Evolutionary conservation across 1,139 yeast genomes (phyloP), one percentile per base, ranked within the genome.

Genomic region (Chernovozyma aurita): DNA sequence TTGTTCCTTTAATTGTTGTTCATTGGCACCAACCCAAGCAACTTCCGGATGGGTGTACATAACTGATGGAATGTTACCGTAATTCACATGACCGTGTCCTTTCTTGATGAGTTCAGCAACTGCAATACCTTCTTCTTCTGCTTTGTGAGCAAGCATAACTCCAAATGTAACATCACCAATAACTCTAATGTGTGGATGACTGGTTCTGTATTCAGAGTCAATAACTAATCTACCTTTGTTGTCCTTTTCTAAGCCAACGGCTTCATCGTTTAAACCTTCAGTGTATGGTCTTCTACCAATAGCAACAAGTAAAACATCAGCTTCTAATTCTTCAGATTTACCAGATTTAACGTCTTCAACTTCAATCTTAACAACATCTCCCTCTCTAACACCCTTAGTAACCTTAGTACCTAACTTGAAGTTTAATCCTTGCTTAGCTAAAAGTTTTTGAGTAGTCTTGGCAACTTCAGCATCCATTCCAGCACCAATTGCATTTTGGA

Each of bases 11-110:
- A 90, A 78, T 69, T 92, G 94, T 71, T 94, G 85, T 72, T 94
- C 99, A 54, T 80, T 85, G 66, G 85, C 86, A 53, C 99, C 99
- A 48, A 86, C 96, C 97, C 97, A 92, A 36, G 97, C 97, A 48
- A 92, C 95, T 73, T 92, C 98, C 47, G 98, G 98, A 69, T 88
- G 97, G 35, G 97, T 82, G 76, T 92, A 92, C 97, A 92, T 90
- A 49, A 94, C 98, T 30, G 96, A 80, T 49, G 99, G 99, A 52
- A 94, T 92, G 70, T 86, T 92, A 52, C 83, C 95, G 68, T 94
- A 94, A 80, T 94, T 94, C 50, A 94, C 97, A 60, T 94, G 98
- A 42, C 99, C 99, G 61, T 85, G 86, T 46, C 98, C 98, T 50
- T 67, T 67, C 74, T 87, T 86, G 63, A 94, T 80, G 73, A 78